Percentiles rank a stretch among this genome's conserved stretches.
These are phyloP conservation scores for Misopates orontium DNA, from an alignment of 257 asterid species.

Conservation along the genomic window DNA sequence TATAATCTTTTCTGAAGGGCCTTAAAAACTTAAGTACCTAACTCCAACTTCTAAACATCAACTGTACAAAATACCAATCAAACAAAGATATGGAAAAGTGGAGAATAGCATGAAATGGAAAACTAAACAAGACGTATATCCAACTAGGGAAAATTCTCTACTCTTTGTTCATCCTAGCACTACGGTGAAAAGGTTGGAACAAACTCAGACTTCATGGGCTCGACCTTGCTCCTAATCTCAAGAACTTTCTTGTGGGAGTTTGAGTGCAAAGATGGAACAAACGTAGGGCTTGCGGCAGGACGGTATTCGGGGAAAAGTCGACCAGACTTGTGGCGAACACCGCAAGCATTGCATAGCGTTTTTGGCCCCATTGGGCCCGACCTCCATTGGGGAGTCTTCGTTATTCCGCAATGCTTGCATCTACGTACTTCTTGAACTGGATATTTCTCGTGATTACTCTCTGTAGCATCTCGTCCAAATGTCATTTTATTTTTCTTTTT, in stretches of 20 bases:
- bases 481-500: constrained; percentile 44
- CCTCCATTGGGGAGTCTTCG: constrained; percentile 70
- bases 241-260: constrained; percentile 65
- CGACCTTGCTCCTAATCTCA: constrained; percentile 46
- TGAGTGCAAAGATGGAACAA: constrained; percentile 52
- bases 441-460: constrained; percentile 29
- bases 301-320: constrained; percentile 59
- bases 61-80: too few relatives aligned
- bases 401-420: constrained; percentile 61
- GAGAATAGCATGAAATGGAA: too few relatives aligned
- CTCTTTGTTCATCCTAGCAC: too few relatives aligned
- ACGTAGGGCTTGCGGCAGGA: constrained; percentile 65
- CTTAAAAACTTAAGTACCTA: too few relatives aligned
- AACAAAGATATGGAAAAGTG: too few relatives aligned
- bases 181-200: background rate
- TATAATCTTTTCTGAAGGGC: too few relatives aligned
- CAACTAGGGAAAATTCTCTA: too few relatives aligned
- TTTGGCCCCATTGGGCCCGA: constrained; percentile 67
- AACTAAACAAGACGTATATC: too few relatives aligned
- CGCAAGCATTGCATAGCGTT: constrained; percentile 65
- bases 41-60: too few relatives aligned
- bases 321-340: constrained; percentile 61
- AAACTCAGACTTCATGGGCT: constrained; percentile 27
- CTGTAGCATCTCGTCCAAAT: constrained; percentile 18
- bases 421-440: constrained; percentile 37